These are phyloP conservation scores for Trichoderma asperellum DNA, from an alignment of 2,329 filamentous ascomycete species.

Conservation along the genomic window DNA sequence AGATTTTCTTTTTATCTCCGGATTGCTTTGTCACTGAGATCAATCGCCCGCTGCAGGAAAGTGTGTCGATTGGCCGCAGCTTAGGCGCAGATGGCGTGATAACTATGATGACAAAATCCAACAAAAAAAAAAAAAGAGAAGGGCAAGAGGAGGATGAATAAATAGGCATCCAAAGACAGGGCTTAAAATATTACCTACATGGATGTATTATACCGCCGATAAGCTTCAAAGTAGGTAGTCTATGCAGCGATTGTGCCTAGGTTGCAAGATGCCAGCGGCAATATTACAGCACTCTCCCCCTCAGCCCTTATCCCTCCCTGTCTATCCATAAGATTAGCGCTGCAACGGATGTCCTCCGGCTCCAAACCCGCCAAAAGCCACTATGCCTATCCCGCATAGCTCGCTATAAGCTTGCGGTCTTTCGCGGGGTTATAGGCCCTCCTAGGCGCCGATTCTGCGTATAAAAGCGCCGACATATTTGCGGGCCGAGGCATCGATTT, in stretches of 20 bases:
- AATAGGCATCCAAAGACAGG: not conserved
- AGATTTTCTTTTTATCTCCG: not conserved
- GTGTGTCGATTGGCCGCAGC: not conserved
- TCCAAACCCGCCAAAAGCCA: not conserved
- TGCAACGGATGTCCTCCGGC: not conserved
- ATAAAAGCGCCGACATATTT: not conserved
- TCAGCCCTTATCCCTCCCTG: not conserved
- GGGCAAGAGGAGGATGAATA: not conserved
- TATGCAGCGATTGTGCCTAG: not conserved
- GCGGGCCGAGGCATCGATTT: conserved; percentile 6
- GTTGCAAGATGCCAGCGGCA: not conserved
- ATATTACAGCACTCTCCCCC: not conserved
- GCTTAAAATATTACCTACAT: not conserved
- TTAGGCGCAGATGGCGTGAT: conserved; percentile 17
- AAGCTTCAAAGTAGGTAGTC: not conserved
- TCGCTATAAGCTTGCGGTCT: conserved; percentile 4
- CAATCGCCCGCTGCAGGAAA: not conserved
- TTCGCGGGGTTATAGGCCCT: not conserved
- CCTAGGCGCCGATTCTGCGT: not conserved
- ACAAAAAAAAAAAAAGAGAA: not conserved
- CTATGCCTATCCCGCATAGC: not conserved
- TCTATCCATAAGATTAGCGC: not conserved
- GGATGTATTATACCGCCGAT: not conserved
- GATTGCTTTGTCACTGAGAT: not conserved
- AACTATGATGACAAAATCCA: conserved; percentile 9